phyloP scores from a whole-genome alignment of 192 early-diverging fungal species.

The Mortierella alpina region DNA sequence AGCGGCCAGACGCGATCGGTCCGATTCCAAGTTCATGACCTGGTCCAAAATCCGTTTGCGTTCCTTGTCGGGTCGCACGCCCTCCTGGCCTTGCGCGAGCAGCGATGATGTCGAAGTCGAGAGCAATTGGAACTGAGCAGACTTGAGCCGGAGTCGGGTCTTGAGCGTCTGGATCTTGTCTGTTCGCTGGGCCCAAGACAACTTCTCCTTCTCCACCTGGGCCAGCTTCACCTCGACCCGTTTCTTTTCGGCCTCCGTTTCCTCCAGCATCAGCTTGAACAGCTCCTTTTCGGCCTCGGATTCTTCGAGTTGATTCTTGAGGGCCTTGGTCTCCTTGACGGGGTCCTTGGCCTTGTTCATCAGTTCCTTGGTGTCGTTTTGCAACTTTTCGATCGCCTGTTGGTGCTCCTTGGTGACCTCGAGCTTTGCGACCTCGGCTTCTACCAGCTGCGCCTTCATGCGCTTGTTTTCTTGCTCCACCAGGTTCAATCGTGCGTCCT shows the following conservation, averaged over 20 bases:
- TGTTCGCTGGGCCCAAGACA: slow-evolving; percentile 18
- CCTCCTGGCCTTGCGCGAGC: slow-evolving; percentile 19
- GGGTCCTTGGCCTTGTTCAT: slow-evolving; percentile 26
- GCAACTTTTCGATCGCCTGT: slow-evolving; percentile 20
- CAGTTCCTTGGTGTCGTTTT: slow-evolving; percentile 32
- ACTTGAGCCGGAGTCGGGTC: slow-evolving; percentile 28
- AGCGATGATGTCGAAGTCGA: slow-evolving; percentile 35
- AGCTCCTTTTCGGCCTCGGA: slow-evolving; percentile 44
- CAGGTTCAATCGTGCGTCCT: slow-evolving; percentile 36
- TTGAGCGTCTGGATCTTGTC: slow-evolving; percentile 29
- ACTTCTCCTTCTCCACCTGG: slow-evolving; percentile 32
- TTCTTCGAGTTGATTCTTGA: slow-evolving; percentile 38
- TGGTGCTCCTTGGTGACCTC: slow-evolving; percentile 29
- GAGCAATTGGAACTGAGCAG: slow-evolving; percentile 38
- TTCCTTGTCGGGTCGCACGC: slow-evolving; percentile 32
- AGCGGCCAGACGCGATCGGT: slow-evolving; percentile 38
- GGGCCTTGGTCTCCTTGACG: slow-evolving; percentile 29
- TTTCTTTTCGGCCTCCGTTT: slow-evolving; percentile 44
- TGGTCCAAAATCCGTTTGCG: slow-evolving; percentile 34
- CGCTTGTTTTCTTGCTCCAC: slow-evolving; percentile 48
- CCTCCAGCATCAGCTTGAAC: slow-evolving; percentile 49
- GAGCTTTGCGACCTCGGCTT: slow-evolving; percentile 21
- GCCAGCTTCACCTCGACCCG: slow-evolving; percentile 28
- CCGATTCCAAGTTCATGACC: slow-evolving; percentile 30
- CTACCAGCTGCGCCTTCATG: slow-evolving; percentile 39